Conservation (phyloP, 768 basidiomycete species). For the Chalciporus sphaerocephalus region DNA sequence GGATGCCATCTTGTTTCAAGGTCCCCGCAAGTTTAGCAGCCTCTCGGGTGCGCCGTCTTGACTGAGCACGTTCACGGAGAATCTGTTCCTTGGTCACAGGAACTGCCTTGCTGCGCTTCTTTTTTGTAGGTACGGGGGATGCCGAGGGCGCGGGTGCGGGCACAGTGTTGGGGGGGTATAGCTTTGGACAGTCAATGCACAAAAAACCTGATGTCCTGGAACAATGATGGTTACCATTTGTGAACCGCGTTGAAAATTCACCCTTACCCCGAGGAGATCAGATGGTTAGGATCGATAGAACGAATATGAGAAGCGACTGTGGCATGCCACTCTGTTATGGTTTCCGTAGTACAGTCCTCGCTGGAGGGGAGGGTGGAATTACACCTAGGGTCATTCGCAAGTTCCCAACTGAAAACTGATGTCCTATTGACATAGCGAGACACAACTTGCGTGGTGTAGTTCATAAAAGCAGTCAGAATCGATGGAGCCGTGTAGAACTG, state of each 20-base stretch:
- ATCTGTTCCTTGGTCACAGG: slow-evolving; percentile 47
- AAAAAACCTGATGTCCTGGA: slow-evolving; percentile 52
- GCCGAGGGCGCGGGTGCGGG: slow-evolving; percentile 36
- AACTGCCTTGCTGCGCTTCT: slow-evolving; percentile 34
- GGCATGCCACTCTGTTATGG: slow-evolving; percentile 56
- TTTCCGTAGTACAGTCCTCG: slow-evolving; percentile 42
- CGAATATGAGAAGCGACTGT: slow-evolving; percentile 43
- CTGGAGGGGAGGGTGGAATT: slow-evolving; percentile 48
- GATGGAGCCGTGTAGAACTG: slow-evolving; percentile 54
- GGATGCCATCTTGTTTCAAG: slow-evolving; percentile 37
- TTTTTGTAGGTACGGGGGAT: slow-evolving; percentile 38
- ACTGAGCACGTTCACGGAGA: slow-evolving; percentile 45
- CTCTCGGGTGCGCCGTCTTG: slow-evolving; percentile 42
- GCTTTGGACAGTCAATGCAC: slow-evolving; percentile 53
- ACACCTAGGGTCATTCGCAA: slow-evolving; percentile 67
- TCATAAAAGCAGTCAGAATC: slow-evolving; percentile 49
- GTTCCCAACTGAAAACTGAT: slow-evolving; percentile 53
- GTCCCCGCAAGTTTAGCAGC: slow-evolving; percentile 33
- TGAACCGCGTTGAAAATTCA: neutral
- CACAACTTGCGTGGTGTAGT: slow-evolving; percentile 53
- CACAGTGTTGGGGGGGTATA: slow-evolving; percentile 38
- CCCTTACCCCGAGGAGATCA: slow-evolving; percentile 58
- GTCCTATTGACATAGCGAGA: slow-evolving; percentile 52
- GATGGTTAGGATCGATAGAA: slow-evolving; percentile 55
- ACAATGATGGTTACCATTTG: slow-evolving; percentile 1